phyloP scores from a whole-genome alignment of 2,329 filamentous ascomycete genomes.

The Pyrenochaeta sp. region DNA sequence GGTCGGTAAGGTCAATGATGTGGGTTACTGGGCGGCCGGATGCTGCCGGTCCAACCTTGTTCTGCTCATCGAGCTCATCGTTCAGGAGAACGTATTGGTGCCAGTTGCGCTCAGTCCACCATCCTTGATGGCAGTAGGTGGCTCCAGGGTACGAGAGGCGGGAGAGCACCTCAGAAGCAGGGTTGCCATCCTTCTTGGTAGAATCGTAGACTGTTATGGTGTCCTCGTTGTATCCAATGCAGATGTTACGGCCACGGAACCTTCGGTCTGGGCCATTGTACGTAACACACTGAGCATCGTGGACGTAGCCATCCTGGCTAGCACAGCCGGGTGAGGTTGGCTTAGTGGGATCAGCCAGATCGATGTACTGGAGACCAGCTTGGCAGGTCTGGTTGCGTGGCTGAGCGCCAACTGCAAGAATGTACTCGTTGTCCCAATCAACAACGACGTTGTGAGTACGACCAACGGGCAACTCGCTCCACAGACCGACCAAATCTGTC shows the following conservation, averaged over 20 bases:
- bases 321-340: conserved; percentile 62
- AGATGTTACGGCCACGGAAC: conserved; percentile 62
- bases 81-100: conserved; percentile 46
- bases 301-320: conserved; percentile 65
- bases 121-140: conserved; percentile 67
- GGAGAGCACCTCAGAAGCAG: conserved; percentile 65
- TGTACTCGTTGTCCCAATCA: conserved; percentile 46
- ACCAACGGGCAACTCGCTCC: conserved; percentile 36
- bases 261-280: conserved; percentile 61
- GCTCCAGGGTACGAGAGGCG: conserved; percentile 63
- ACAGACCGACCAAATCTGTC: conserved; percentile 38
- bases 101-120: conserved; percentile 55
- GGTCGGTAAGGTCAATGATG: conserved; percentile 45
- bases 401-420: conserved; percentile 44
- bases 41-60: conserved; percentile 37
- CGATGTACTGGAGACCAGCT: conserved; percentile 65
- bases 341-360: conserved; percentile 63
- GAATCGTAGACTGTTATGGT: conserved; percentile 62
- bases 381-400: conserved; percentile 53
- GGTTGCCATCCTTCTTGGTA: conserved; percentile 61
- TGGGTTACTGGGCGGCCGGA: conserved; percentile 45
- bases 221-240: conserved; percentile 65
- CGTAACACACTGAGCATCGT: conserved; percentile 67
- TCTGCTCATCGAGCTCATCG: conserved; percentile 45
- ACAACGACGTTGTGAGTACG: conserved; percentile 51